phyloP scores from a whole-genome alignment of 148 eudicot species.

The Hydrangea macrophylla region DNA sequence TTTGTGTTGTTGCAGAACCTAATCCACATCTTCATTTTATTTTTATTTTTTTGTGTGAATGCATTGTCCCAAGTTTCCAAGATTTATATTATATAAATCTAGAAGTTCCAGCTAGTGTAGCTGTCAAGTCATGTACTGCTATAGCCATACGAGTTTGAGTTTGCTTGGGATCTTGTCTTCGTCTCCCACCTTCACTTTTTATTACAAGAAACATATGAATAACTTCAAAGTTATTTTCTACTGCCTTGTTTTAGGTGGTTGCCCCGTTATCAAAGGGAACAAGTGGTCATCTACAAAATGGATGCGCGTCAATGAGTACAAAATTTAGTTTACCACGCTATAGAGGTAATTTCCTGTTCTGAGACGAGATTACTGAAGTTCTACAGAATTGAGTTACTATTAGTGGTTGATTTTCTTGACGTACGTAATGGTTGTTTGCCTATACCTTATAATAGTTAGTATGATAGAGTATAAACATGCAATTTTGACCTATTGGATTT shows the following conservation, averaged over 20 bases:
- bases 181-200: background rate
- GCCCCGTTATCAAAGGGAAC: constrained; percentile 74
- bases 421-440: background rate
- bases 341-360: constrained; percentile 25
- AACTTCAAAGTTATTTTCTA: background rate
- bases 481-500: no score
- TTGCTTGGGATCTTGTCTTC: background rate
- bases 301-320: constrained; percentile 65
- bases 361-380: background rate
- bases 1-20: background rate
- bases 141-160: background rate
- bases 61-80: background rate
- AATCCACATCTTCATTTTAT: background rate
- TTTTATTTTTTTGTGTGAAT: background rate
- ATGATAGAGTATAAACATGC: no score
- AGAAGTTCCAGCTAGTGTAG: background rate
- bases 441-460: no score
- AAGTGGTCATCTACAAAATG: constrained; percentile 91
- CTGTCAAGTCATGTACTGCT: background rate
- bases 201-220: background rate
- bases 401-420: background rate
- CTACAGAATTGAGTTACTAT: no score
- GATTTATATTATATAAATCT: background rate
- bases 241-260: constrained; percentile 46
- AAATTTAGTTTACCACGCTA: constrained; percentile 19